Conservation (phyloP, 2,329 filamentous ascomycete genomes). For the Shiraia bambusicola region DNA sequence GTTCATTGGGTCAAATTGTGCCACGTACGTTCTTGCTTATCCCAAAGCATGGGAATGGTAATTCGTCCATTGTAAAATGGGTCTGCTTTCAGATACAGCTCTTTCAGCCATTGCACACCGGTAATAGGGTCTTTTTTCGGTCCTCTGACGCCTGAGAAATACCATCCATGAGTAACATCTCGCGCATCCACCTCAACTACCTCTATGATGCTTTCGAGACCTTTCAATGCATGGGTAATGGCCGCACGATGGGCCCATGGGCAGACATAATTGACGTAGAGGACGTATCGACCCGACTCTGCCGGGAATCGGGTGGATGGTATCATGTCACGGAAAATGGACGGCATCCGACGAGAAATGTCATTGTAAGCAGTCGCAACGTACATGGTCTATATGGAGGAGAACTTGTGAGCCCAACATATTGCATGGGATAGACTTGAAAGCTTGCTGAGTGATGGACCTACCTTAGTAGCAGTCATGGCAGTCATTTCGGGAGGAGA, state of each 20-base stretch:
- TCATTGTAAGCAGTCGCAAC: constrained; percentile 46
- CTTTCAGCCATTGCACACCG: constrained; percentile 47
- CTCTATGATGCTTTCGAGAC: constrained; percentile 53
- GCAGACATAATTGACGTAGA: constrained; percentile 63
- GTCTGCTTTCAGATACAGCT: constrained; percentile 73
- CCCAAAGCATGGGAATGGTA: constrained; percentile 77
- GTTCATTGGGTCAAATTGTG: not conserved
- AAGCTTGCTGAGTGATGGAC: not conserved
- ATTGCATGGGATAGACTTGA: not conserved
- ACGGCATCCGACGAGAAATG: constrained; percentile 55
- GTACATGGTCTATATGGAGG: constrained; percentile 1
- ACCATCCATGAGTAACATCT: constrained; percentile 36
- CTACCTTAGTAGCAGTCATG: too few relatives aligned
- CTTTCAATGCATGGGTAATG: constrained; percentile 53
- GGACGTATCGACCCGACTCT: constrained; percentile 61
- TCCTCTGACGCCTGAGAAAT: constrained; percentile 31
- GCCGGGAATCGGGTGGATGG: constrained; percentile 59
- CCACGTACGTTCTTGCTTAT: constrained; percentile 56
- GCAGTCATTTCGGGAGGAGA: not conserved
- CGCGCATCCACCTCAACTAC: constrained; percentile 47
- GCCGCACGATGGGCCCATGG: constrained; percentile 62
- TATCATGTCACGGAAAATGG: constrained; percentile 58
- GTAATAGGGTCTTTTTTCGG: constrained; percentile 32
- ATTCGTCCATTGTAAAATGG: constrained; percentile 59
- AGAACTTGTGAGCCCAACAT: not conserved